Evolutionary conservation across 805 yeast genomes (phyloP), one percentile per base, ranked within the genome.

Genomic region (Scheffersomyces ergatensis): DNA sequence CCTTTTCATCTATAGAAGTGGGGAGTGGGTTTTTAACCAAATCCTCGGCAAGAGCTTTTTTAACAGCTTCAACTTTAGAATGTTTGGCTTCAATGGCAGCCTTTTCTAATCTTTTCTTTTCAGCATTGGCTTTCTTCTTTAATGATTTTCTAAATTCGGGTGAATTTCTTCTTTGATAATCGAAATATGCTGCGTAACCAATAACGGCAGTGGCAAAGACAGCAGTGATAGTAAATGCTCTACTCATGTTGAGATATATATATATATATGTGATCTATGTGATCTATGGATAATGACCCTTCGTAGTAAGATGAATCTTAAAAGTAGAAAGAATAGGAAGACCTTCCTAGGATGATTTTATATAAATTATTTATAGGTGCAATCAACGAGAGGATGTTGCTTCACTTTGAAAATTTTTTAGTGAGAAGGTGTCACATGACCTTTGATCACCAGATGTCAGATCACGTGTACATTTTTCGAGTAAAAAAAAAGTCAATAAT

Each of bases 171-270:
- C 99, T 88, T 67, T 77, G 77, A 74, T 89, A 86, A 70, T 93
- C 99, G 58, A 95, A 95, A 72, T 88, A 93, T 29, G 80, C 70
- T 42, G 92, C 87, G 67, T 93, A 92, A 14, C 86, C 89, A 36
- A 80, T 62, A 14, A 75, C 59, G 27, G 84, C 81, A 21, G 82
- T 66, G 20, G 83, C 77, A 15, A 76, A 69, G 36, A 74, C 59
- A 24, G 72, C 65, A 23, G 70, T 65, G 45, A 67, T 41, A 14
- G 72, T 58, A 14, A 43, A 39, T 11, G 35, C 39, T 34, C 29
- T 46, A 21, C 41, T 41, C 48, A 44, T 46, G n/a, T n/a, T n/a
- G n/a, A n/a, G n/a, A n/a, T n/a, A n/a, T n/a, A n/a, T n/a, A n/a
- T n/a, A n/a, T n/a, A n/a, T n/a, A n/a, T n/a, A n/a, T n/a, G n/a